Base-by-base conservation (phyloP, 306 rosid species). In the Gleditsia sinensis region DNA sequence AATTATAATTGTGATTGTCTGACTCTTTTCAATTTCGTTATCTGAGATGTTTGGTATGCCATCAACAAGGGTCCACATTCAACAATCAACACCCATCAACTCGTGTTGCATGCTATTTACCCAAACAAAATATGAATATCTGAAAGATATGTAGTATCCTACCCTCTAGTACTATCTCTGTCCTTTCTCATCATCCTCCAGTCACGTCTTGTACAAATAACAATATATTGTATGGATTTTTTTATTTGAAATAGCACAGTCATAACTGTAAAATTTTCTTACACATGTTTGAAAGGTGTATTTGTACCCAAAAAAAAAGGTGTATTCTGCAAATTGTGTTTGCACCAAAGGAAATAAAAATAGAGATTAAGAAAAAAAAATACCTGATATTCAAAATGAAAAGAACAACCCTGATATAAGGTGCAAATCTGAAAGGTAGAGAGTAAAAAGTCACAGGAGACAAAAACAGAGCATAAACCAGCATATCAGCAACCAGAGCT, bases 401-500 rank as follows among this genome's bases (percentile, higher is more conserved):
- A 87, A 94, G 87, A 77, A 92, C 76, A 60, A 94, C 97, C 76
- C 99, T 84, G 76, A 94, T 39, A 83, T 94, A 94, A 51, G 99
- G 99, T 43, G 99, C 96, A 71, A 92, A 72, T 88, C 97, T 92
- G 86, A 92, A 40, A 74, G 99, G 99, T 75, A 91, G 89, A 69
- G 69, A 88, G 82, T 86, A 82, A 78, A 88, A 77, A 81, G 89
- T 91, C 76, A 72, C 86, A 0, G 92, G 89, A 45, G 97, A 94
- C 83, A 86, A 75, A 83, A 83, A 92, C 61, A 94, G 80, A 46
- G 79, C 74, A 77, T 92, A 92, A 75, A 83, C 78, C 87, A 90
- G 59, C 67, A 86, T 43, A 85, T 94, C 99, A 69, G 88, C 99
- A 48, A 83, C 88, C 81, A 90, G 81, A 76, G 88, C 69, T 54